These are phyloP conservation scores for Tetradesmus obliquus DNA, from an alignment of 139 green algal species.

Conservation along the genomic window DNA sequence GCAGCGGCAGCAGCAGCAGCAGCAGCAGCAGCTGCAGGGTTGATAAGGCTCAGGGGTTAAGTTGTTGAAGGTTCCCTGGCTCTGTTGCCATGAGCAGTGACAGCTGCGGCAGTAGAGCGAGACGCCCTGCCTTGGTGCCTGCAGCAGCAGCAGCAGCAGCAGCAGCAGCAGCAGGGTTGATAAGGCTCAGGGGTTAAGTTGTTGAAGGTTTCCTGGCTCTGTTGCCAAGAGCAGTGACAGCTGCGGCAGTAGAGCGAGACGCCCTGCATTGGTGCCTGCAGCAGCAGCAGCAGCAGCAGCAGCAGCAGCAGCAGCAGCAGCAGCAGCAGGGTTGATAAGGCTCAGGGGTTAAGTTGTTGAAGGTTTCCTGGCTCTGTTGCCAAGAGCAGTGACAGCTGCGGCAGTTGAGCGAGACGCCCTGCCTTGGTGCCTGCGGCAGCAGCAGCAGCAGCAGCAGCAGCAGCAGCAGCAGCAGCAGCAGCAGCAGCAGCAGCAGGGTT, in stretches of 20 bases:
- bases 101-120: slow-evolving; percentile 34
- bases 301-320: neutral
- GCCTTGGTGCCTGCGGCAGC: neutral
- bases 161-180: too few species aligned
- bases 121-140: neutral
- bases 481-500: too few species aligned
- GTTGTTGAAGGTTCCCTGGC: too few species aligned
- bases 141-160: neutral
- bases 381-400: slow-evolving; percentile 61
- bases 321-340: too few species aligned
- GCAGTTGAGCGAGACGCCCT: neutral
- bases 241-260: slow-evolving; percentile 20
- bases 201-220: too few species aligned
- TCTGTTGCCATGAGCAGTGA: slow-evolving; percentile 69
- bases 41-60: too few species aligned
- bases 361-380: slow-evolving; percentile 69
- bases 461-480: neutral
- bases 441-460: neutral
- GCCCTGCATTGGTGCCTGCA: neutral
- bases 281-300: neutral
- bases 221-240: slow-evolving; percentile 64
- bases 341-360: too few species aligned
- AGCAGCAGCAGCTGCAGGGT: too few species aligned
- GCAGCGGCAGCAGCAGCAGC: too few species aligned
- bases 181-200: too few species aligned